Base-by-base conservation (phyloP, 1,284 basidiomycete genomes). In the Moesziomyces parantarcticus region DNA sequence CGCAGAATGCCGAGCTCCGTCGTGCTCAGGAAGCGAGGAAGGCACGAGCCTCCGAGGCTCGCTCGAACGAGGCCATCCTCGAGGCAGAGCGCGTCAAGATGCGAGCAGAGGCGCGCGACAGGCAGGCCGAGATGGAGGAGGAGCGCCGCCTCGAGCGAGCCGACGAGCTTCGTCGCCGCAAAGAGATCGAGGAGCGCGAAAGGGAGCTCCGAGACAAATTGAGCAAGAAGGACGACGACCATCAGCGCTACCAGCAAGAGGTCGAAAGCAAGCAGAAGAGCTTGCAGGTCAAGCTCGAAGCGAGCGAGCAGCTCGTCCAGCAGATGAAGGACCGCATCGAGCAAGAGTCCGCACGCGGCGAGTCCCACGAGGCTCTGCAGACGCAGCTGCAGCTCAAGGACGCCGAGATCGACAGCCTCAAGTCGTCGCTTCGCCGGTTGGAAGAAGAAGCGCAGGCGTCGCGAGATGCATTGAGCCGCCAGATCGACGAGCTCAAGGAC, bases 401-500 rank as follows among this genome's bases (percentile, higher is more conserved):
- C 25, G 64, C 74, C 21, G 77, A 79, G 58, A 68, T 79, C 53
- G 62, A 68, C 48, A 74, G 66, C 44, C 62, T 78, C 34, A 76
- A 76, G 13, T 67, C 73, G 20, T 77, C 78, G 21, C 49, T 81
- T 18, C 58, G 56, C 44, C 72, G 82, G 25, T 45, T 83, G 46
- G 79, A 80, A 41, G 57, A 71, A 2, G 69, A 77, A 9, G 69
- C 77, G 21, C 77, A 83, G 42, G 51, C 61, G 16, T 77, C 79
- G 32, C 62, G 78, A 10, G 58, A 52, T 14, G 75, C 64, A 20
- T 53, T 78, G 32, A 47, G 59, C 13, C 59, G 48, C 34, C 91
- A 93, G 75, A 89, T 95, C 2, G 91, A 93, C 56, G 91, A 93
- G 79, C 87, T 96, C 42, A 87, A 92, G 50, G 87, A 88, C 64